Base-by-base conservation (phyloP, 352 stramenopile genomes). In the Phytopythium mirpurense region DNA sequence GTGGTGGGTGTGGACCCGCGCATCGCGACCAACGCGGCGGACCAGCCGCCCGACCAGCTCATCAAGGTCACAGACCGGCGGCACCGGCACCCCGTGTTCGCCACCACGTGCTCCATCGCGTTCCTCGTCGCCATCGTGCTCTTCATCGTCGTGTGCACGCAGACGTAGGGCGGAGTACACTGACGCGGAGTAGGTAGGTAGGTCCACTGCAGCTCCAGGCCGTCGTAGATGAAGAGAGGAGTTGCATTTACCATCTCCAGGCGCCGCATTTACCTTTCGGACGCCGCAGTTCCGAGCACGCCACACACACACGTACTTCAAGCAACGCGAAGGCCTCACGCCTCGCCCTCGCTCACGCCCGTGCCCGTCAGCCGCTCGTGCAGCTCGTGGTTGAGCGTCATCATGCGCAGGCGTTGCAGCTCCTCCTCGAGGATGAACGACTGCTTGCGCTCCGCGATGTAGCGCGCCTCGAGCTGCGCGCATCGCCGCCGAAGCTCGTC, bases 41-140 rank as follows among this genome's bases (percentile, higher is more conserved):
- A 90, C 12, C 34, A 54, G 48, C 50, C 70, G 10, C 76, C 74
- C 3, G 76, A 88, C 32, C 79, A 90, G 50, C 66, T 90, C 32
- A 75, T 90, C 49, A 90, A 90, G 46, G 79, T 90, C 40, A 90
- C 79, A 6, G 74, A 90, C 60, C 65, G 71, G 15, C 66, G 66
- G 19, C 79, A 90, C 60, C 72, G 74, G 23, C 82, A 86, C 54
- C 79, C 79, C 2, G 67, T 90, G 29, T 81, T 90, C 51, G 77
- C 79, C 11, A 88, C 77, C 5, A 70, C 83, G 12, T 88, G 79
- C 56, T 90, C 79, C 26, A 64, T 90, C 42, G 64, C 51, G 40
- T 87, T 90, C 55, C 64, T 90, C 27, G 46, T 73, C 40, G 74
- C 74, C 29, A 70, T 87, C 60, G 64, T 90, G 47, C 61, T 65